These are phyloP conservation scores for Stephanodiscus minutulus DNA, from an alignment of 108 stramenopile species.

Conservation along the genomic window DNA sequence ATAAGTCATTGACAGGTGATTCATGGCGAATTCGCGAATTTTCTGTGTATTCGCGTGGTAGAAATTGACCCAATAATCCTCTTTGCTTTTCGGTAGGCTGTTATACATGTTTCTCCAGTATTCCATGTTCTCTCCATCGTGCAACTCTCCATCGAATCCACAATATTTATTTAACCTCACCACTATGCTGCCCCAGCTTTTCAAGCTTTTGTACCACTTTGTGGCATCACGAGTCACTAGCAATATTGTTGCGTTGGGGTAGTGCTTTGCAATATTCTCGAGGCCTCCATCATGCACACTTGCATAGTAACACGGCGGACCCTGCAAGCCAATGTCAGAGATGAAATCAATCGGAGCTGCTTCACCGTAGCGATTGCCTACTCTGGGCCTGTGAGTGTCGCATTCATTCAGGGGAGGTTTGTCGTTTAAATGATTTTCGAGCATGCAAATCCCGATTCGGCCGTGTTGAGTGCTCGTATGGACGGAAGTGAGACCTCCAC, in stretches of 20 bases:
- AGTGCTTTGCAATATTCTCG: conserved; percentile 27
- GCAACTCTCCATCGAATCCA: conserved; percentile 32
- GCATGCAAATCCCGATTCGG: conserved; percentile 46
- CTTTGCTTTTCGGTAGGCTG: not conserved
- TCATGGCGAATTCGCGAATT: conserved; percentile 55
- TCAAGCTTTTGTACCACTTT: conserved; percentile 14
- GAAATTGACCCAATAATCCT: conserved; percentile 43
- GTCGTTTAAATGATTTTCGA: conserved; percentile 39
- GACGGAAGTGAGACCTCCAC: conserved; percentile 36
- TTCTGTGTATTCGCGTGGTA: conserved; percentile 57
- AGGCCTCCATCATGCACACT: conserved; percentile 36
- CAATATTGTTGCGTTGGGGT: conserved; percentile 36
- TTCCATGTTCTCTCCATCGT: conserved; percentile 23
- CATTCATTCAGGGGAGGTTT: conserved; percentile 9
- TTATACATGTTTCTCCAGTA: conserved; percentile 30
- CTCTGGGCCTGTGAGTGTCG: not conserved
- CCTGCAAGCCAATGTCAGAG: conserved; percentile 35
- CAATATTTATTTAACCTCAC: conserved; percentile 26
- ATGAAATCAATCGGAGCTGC: not conserved
- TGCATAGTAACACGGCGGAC: conserved; percentile 30
- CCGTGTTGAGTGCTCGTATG: conserved; percentile 42
- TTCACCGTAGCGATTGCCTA: not conserved
- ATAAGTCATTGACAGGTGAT: conserved; percentile 56
- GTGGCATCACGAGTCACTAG: conserved; percentile 15
- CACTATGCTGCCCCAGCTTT: conserved; percentile 28